These are phyloP conservation scores for Aquanectria penicillioides DNA, from an alignment of 2,329 filamentous ascomycete genomes.

Conservation along the genomic window DNA sequence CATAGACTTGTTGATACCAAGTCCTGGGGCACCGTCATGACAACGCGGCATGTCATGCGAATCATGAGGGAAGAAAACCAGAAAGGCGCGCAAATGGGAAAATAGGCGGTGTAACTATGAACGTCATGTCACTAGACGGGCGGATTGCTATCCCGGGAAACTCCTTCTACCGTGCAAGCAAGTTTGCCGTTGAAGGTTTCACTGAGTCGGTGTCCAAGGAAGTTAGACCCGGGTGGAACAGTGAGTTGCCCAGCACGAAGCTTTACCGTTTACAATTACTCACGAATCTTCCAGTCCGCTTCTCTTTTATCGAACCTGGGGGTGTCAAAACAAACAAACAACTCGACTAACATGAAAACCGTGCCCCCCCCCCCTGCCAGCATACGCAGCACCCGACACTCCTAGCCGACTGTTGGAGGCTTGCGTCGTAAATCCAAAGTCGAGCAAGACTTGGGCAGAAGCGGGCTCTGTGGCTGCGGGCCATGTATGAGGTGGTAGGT, in stretches of 20 bases:
- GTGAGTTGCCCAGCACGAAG: not conserved
- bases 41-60: conserved; percentile 50
- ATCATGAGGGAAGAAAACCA: conserved; percentile 49
- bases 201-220: conserved; percentile 34
- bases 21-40: conserved; percentile 54
- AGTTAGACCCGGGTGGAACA: conserved; percentile 35
- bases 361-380: conserved; percentile 49
- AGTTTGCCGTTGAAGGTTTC: conserved; percentile 39
- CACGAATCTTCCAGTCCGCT: conserved; percentile 44
- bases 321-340: conserved; percentile 50
- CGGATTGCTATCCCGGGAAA: conserved; percentile 31
- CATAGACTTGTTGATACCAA: conserved; percentile 53
- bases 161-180: conserved; percentile 36
- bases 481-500: conserved; percentile 48
- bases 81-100: not conserved
- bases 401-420: conserved; percentile 38
- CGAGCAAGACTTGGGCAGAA: conserved; percentile 41
- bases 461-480: conserved; percentile 47
- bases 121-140: conserved; percentile 33
- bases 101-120: conserved; percentile 40
- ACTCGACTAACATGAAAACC: not conserved
- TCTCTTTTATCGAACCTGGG: conserved; percentile 55
- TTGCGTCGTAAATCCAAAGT: conserved; percentile 1
- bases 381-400: conserved; percentile 48
- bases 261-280: not conserved